phyloP scores from a whole-genome alignment of 2,329 filamentous ascomycete species.

The Zarea fungicola region DNA sequence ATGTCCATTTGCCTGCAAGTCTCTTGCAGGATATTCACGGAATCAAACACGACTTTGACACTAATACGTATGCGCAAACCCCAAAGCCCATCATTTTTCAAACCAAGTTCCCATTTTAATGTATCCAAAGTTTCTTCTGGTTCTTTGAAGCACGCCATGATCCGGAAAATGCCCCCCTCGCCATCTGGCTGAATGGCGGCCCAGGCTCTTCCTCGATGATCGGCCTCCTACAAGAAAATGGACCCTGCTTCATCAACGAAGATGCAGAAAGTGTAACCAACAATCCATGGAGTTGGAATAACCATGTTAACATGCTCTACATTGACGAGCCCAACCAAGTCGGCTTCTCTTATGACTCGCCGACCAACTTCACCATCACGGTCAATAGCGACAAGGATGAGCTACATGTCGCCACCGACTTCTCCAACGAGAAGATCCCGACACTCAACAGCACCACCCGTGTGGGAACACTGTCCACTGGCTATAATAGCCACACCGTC shows the following conservation, averaged over 20 bases:
- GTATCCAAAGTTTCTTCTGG: constrained; percentile 38
- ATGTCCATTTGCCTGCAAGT: constrained; percentile 50
- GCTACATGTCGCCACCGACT: constrained; percentile 30
- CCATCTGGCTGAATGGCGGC: constrained; percentile 63
- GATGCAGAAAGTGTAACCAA: constrained; percentile 47
- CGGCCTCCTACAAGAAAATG: constrained; percentile 58
- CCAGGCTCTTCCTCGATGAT: constrained; percentile 58
- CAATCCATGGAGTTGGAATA: constrained; percentile 61
- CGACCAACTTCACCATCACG: constrained; percentile 56
- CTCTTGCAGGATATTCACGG: constrained; percentile 34
- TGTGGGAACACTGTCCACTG: constrained; percentile 29
- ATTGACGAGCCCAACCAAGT: constrained; percentile 62
- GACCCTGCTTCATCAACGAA: constrained; percentile 44
- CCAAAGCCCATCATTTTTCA: not conserved
- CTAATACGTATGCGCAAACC: constrained; percentile 37
- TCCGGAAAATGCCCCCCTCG: constrained; percentile 37
- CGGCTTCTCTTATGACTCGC: constrained; percentile 60
- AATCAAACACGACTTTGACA: constrained; percentile 38
- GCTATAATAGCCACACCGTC: constrained; percentile 22
- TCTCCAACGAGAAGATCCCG: constrained; percentile 31
- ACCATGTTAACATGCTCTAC: constrained; percentile 46
- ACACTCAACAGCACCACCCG: constrained; percentile 32
- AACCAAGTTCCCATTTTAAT: not conserved
- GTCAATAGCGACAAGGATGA: constrained; percentile 43
- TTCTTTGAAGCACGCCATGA: constrained; percentile 42